Evolutionary conservation across 2,329 filamentous ascomycete genomes (phyloP).

Genomic region (Trichoderma harzianum): DNA sequence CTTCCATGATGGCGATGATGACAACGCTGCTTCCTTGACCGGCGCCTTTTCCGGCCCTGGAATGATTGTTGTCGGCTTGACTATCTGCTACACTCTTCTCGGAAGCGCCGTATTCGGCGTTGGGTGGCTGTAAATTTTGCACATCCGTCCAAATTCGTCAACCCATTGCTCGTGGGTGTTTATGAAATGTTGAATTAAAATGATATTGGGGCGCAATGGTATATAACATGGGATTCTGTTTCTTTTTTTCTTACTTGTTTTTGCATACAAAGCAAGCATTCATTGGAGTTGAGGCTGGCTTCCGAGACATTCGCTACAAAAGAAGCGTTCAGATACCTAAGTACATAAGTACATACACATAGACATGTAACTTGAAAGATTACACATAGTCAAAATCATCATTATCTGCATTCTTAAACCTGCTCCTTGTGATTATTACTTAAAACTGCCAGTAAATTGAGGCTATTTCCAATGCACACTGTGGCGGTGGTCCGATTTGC

Average conservation of each 20-base stretch:
- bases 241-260: not conserved
- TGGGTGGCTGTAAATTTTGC: constrained; percentile 9
- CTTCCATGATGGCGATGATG: constrained; percentile 26
- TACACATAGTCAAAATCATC: not conserved
- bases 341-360: constrained; percentile 14
- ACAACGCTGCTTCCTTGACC: constrained; percentile 21
- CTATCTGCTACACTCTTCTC: constrained; percentile 24
- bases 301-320: constrained; percentile 1
- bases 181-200: not conserved
- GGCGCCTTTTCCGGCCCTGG: constrained; percentile 18
- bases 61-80: constrained; percentile 22
- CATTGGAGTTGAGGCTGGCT: constrained; percentile 12
- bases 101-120: constrained; percentile 18
- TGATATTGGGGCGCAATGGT: not conserved
- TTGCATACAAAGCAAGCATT: constrained; percentile 11
- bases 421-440: not conserved
- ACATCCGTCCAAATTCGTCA: not conserved
- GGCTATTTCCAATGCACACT: not conserved
- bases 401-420: not conserved
- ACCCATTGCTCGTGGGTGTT: not conserved
- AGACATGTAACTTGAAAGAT: not conserved
- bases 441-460: not conserved
- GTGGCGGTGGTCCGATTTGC: constrained; percentile 15
- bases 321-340: constrained; percentile 9
- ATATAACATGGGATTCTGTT: not conserved